Evolutionary conservation across 106 monocot species (phyloP).

Genomic region (Dendrobium chrysotoxum): DNA sequence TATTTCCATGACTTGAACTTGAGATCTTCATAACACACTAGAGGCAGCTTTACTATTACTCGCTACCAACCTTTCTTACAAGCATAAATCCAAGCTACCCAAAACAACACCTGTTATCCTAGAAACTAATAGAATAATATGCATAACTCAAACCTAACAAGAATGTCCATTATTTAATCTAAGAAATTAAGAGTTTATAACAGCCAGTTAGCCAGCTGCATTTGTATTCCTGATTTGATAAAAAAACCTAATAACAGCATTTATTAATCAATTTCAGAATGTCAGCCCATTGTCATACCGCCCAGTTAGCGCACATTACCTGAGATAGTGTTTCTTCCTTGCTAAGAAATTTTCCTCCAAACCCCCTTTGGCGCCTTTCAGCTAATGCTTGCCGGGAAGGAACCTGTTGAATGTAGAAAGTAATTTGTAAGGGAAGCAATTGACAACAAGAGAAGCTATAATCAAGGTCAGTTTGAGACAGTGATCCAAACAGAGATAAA

Average conservation of each 20-base stretch:
- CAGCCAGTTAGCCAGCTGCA: slow-evolving; percentile 10
- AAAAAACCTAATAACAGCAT: slow-evolving; percentile 21
- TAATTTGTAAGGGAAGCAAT: not conserved
- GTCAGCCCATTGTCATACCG: not conserved
- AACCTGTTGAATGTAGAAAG: slow-evolving; percentile 24
- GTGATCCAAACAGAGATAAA: not conserved
- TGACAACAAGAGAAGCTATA: not conserved
- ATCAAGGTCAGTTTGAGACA: not conserved
- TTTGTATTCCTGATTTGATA: slow-evolving; percentile 33
- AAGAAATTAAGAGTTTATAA: not conserved
- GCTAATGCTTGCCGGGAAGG: slow-evolving; percentile 73
- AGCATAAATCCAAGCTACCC: not conserved
- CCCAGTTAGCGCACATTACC: slow-evolving; percentile 16
- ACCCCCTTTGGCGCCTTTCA: slow-evolving; percentile 54
- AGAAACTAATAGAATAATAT: not conserved
- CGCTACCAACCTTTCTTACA: not conserved
- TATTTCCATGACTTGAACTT: not conserved
- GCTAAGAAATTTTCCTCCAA: slow-evolving; percentile 69
- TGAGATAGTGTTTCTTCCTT: slow-evolving; percentile 37
- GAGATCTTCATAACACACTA: not conserved
- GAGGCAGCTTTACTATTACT: not conserved
- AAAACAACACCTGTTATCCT: not conserved
- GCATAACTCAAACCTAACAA: not conserved
- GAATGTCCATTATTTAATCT: not conserved
- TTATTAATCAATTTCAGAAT: not conserved